Conservation (phyloP, 179 eudicot genomes). For the Carnegiea gigantea region DNA sequence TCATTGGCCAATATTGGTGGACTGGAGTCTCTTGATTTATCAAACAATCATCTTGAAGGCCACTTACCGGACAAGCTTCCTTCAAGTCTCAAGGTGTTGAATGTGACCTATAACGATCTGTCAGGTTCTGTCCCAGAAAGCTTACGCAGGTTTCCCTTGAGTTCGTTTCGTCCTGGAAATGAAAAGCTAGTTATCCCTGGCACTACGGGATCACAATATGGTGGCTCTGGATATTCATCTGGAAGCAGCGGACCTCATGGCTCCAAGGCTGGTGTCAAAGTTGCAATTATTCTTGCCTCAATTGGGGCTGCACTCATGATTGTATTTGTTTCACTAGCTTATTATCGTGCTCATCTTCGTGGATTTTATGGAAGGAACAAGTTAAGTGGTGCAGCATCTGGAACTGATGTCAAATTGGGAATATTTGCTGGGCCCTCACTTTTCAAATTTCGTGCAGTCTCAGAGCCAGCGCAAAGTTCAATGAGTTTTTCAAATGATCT, state of each 20-base stretch:
- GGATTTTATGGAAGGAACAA: conserved; percentile 57
- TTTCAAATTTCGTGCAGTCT: conserved; percentile 49
- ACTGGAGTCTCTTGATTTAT: conserved; percentile 72
- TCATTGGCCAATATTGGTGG: conserved; percentile 54
- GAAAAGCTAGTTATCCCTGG: conserved; percentile 38
- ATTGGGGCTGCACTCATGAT: conserved; percentile 73
- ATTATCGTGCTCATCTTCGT: conserved; percentile 56
- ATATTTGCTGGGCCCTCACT: conserved; percentile 56
- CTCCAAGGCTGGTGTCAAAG: conserved; percentile 53
- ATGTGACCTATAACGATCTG: conserved; percentile 65
- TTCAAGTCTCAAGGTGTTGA: conserved; percentile 48
- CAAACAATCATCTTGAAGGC: conserved; percentile 62
- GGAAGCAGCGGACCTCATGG: conserved; percentile 21
- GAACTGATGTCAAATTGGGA: conserved; percentile 58
- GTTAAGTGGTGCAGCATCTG: conserved; percentile 43
- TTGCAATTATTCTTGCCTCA: conserved; percentile 75
- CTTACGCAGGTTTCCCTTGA: conserved; percentile 48
- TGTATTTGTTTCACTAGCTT: conserved; percentile 71
- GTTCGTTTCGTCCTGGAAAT: conserved; percentile 84
- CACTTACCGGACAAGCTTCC: conserved; percentile 67
- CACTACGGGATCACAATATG: conserved; percentile 19
- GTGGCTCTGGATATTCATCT: conserved; percentile 24
- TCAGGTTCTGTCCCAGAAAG: conserved; percentile 66
- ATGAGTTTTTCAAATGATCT: conserved; percentile 77
- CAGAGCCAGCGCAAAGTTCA: conserved; percentile 53